A percentile compares a stretch with the other conserved stretches of the same genome.
Evolutionary conservation across 768 basidiomycete genomes (phyloP).

Genomic region (Phanerochaete carnosa): DNA sequence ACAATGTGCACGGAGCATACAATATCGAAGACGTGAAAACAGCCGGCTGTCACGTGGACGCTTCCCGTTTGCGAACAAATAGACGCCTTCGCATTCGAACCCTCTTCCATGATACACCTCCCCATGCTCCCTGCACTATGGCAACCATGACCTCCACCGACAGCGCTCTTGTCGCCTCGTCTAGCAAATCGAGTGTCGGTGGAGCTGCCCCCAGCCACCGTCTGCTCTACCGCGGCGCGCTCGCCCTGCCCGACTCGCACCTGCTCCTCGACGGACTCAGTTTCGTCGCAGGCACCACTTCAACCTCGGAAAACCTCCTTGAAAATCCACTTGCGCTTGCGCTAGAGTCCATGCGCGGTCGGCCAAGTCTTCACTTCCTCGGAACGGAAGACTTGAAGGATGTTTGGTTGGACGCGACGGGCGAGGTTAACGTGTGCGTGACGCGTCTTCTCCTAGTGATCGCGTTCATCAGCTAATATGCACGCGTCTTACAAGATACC

Average conservation of each 20-base stretch:
- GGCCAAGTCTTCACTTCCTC: constrained; percentile 58
- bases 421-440: constrained; percentile 47
- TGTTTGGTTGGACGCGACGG: constrained; percentile 57
- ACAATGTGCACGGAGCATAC: no score
- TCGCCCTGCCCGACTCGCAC: constrained; percentile 71
- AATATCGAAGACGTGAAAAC: no score
- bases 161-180: background rate
- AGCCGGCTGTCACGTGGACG: background rate
- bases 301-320: constrained; percentile 36
- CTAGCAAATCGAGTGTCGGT: background rate
- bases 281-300: constrained; percentile 37
- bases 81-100: background rate
- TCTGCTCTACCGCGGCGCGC: constrained; percentile 71
- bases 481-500: constrained; percentile 43
- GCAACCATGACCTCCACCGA: background rate
- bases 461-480: background rate
- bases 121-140: background rate
- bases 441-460: constrained; percentile 26
- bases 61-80: background rate
- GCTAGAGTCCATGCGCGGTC: constrained; percentile 77
- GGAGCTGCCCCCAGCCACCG: constrained; percentile 34
- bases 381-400: constrained; percentile 51
- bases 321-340: constrained; percentile 69
- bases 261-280: constrained; percentile 71
- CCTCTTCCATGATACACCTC: background rate